Base-by-base conservation (phyloP, 2,329 filamentous ascomycete species). In the Onygenales sp. region DNA sequence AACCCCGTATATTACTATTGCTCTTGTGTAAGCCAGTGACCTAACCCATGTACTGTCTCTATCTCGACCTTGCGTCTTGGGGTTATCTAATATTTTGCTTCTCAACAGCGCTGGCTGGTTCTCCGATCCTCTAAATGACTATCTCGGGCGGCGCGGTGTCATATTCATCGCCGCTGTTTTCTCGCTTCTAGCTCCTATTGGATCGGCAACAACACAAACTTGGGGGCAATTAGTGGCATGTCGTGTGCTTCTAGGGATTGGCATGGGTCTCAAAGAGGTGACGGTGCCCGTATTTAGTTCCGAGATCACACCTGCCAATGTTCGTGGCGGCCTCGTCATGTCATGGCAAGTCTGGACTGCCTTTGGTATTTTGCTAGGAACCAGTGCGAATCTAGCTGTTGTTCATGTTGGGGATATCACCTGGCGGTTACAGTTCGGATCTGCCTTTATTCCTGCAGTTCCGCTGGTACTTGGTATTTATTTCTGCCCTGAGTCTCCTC, bases 181-280 rank as follows among this genome's bases (percentile, higher is more conserved):
- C 64, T 85, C 79, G 63, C 72, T 88, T 36, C 77, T 86, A 64
- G 77, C 85, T 1, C 82, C 85, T 1, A 80, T 90, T 57, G 85
- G 83, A 17, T 82, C 79, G 52, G 86, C 76, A 0, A 60, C 80
- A 14, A 75, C 76, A 7, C 80, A 83, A 58, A 79, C 68, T 36
- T 87, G 82, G 81, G 68, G 66, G 6, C 73, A 84, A 60, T 69
- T 85, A 2, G 74, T 79, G 42, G 69, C 75, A 9, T 77, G 72
- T 53, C 78, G 80, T 70, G 70, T 79, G 10, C 71, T 85, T 0
- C 72, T 84, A 3, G 81, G 81, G 9, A 69, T 84, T 27, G 82
- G 81, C 3, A 84, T 85, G 78, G 82, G 82, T 7, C 58, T 80
- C n/a, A 80, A 79, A 55, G 75, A 72, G 27, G 81, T 82, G 0